Evolutionary conservation across 495 filamentous ascomycete species (phyloP), one percentile per base, ranked within the genome.

Genomic region (Daldinia childiae): DNA sequence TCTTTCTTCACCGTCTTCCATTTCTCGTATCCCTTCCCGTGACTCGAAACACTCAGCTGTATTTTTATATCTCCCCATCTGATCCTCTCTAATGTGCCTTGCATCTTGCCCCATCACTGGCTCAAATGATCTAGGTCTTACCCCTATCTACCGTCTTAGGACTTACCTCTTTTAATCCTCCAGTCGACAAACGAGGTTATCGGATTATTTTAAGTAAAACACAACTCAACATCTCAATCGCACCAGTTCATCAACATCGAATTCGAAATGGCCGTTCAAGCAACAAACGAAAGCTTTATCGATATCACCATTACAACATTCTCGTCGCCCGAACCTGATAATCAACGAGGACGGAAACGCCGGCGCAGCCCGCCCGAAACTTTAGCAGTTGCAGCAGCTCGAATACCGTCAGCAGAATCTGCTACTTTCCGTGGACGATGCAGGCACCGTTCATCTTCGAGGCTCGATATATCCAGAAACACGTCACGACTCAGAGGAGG

Each of bases 351-450:
- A 14, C 70, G 79, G 8, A 79, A 80, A 71, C 72, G 80, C 27
- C 70, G 69, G 6, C 76, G 79, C 9, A 79, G 74, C 30, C 71
- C 69, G 36, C 74, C 60, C 34, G 57, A 68, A 30, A 57, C 71
- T 30, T 19, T 73, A 41, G 34, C 63, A 15, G 62, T 68, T 51
- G 58, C 64, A 19, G 19, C 71, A 27, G 50, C 71, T 30, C 69
- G 72, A 27, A 66, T 72, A 8, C 74, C 74, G n/a, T 79, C 80
- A 9, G 72, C 71, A 24, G 81, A 82, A 27, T 82, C 81, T 43
- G 73, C 76, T 56, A 80, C 77, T 26, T 77, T 79, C 41, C 77
- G 81, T 43, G 81, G 81, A 34, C 80, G 81, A 19, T 74, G 75
- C 48, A 75, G 81, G 27, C 72, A 77, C 52, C 79, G 81, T 27